These are phyloP conservation scores for Rubia occidens DNA, from an alignment of 305 asterid species.

Conservation along the genomic window DNA sequence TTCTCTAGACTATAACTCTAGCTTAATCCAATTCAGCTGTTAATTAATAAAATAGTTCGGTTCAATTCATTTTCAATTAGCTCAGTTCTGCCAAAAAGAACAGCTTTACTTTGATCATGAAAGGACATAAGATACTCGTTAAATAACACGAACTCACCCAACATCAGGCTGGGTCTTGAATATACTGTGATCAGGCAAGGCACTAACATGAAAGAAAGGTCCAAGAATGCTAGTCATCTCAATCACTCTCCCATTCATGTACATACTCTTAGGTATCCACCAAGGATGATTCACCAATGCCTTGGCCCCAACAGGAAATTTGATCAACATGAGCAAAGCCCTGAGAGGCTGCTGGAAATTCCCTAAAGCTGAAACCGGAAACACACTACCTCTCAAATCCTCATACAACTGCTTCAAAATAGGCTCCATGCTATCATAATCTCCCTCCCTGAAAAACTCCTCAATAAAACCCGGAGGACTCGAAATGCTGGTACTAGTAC, in stretches of 20 bases:
- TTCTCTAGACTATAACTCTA: background rate
- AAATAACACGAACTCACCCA: slow-evolving; percentile 47
- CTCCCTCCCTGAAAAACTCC: slow-evolving; percentile 71
- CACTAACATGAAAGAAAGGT: slow-evolving; percentile 93
- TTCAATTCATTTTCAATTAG: background rate
- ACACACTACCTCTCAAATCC: slow-evolving; percentile 84
- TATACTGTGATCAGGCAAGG: slow-evolving; percentile 69
- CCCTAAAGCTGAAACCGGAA: slow-evolving; percentile 84
- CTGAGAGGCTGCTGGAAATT: slow-evolving; percentile 91
- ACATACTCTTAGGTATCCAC: slow-evolving; percentile 80
- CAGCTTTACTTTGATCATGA: background rate
- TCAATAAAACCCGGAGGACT: slow-evolving; percentile 47
- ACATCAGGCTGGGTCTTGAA: slow-evolving; percentile 85
- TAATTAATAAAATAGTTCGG: background rate
- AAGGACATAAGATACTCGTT: background rate
- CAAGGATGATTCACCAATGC: slow-evolving; percentile 82
- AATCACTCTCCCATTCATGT: slow-evolving; percentile 85
- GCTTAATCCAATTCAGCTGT: background rate
- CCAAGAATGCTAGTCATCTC: slow-evolving; percentile 97
- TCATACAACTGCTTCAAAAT: slow-evolving; percentile 75
- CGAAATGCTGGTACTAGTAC: slow-evolving; percentile 28
- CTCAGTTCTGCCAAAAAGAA: background rate
- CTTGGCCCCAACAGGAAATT: slow-evolving; percentile 73
- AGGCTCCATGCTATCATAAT: slow-evolving; percentile 73
- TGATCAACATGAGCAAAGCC: slow-evolving; percentile 58